A percentile compares a stretch with the other conserved stretches of the same genome.
These are phyloP conservation scores for Lachnellula subtilissima DNA, from an alignment of 2,329 filamentous ascomycete genomes.

Conservation along the genomic window DNA sequence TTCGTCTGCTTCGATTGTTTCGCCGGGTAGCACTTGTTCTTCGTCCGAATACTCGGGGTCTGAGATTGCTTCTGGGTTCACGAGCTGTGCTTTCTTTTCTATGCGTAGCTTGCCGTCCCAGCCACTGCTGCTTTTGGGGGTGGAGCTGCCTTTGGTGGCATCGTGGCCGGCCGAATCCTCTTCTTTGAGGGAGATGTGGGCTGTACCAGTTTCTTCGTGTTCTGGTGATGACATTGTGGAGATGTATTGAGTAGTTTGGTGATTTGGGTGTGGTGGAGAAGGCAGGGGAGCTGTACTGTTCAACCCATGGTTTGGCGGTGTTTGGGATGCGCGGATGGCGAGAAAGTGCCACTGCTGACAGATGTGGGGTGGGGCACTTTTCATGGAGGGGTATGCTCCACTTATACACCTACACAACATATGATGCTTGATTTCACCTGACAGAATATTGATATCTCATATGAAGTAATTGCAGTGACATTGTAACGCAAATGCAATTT, in stretches of 20 bases:
- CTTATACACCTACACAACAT: too few species aligned
- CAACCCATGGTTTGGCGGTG: too few species aligned
- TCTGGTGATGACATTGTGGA: constrained; percentile 18
- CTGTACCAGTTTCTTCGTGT: constrained; percentile 18
- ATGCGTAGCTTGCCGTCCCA: constrained; percentile 83
- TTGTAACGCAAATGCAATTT: too few species aligned
- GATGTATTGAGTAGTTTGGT: neutral
- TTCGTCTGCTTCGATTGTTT: constrained; percentile 78
- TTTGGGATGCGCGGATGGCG: neutral
- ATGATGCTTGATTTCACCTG: too few species aligned
- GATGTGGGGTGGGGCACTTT: too few species aligned
- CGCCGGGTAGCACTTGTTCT: constrained; percentile 62
- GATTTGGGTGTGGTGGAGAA: neutral
- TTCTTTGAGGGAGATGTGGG: constrained; percentile 24
- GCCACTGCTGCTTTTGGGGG: constrained; percentile 54
- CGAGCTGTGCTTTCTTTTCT: constrained; percentile 61
- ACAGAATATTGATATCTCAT: too few species aligned
- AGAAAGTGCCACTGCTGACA: too few species aligned
- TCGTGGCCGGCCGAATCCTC: constrained; percentile 25
- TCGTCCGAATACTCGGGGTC: constrained; percentile 83
- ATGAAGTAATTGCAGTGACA: too few species aligned
- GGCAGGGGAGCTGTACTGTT: too few species aligned
- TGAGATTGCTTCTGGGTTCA: constrained; percentile 76
- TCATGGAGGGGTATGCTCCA: too few species aligned
- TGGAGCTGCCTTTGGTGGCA: constrained; percentile 17